phyloP scores from a whole-genome alignment of 345 rosid genomes.

The Hibiscus mutabilis region DNA sequence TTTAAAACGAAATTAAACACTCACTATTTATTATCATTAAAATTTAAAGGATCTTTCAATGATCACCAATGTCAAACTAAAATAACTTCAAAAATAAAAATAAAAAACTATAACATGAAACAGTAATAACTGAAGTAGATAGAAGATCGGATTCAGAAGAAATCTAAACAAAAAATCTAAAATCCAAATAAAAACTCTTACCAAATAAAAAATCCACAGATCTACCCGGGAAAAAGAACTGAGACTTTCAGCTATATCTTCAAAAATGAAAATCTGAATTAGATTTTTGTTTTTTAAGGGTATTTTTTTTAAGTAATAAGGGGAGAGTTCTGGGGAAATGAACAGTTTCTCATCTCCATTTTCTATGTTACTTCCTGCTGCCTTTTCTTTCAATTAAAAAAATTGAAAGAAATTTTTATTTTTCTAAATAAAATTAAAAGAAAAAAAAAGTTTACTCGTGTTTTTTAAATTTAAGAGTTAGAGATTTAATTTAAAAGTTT shows the following conservation, averaged over 20 bases:
- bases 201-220: constrained; percentile 22
- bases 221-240: constrained; percentile 25
- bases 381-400: constrained; percentile 24
- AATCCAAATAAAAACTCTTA: background rate
- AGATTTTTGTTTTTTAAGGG: background rate
- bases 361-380: constrained; percentile 30
- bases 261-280: background rate
- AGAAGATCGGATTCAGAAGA: constrained; percentile 14
- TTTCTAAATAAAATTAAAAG: constrained; percentile 15
- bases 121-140: background rate
- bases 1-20: too few relatives aligned
- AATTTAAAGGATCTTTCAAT: background rate
- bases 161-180: constrained; percentile 17
- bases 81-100: constrained; percentile 1
- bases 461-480: too few relatives aligned
- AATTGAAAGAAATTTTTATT: background rate
- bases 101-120: background rate
- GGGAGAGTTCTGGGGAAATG: constrained; percentile 19
- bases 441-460: too few relatives aligned
- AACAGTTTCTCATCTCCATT: constrained; percentile 28
- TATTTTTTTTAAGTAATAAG: constrained; percentile 14
- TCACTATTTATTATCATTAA: too few relatives aligned
- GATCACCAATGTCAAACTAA: background rate
- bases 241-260: constrained; percentile 11
- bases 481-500: too few relatives aligned